Conservation (phyloP, 2,329 filamentous ascomycete species). For the Ceratocystis albifundus region DNA sequence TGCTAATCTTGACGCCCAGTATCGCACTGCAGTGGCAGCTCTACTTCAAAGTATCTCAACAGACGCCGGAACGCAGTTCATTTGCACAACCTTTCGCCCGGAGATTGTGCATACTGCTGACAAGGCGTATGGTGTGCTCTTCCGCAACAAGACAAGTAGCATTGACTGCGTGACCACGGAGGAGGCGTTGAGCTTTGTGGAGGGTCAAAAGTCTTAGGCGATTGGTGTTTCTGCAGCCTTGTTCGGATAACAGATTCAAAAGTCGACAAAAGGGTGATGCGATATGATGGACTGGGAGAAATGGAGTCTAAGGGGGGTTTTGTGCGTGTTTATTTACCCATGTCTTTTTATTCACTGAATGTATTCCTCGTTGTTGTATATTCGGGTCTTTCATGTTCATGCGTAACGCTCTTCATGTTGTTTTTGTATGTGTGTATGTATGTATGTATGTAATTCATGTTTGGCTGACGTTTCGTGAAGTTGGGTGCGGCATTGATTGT, state of each 20-base stretch:
- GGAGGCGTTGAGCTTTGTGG: conserved; percentile 85
- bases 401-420: too few relatives aligned
- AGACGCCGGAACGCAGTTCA: conserved; percentile 66
- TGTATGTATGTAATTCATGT: too few relatives aligned
- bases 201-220: conserved; percentile 50
- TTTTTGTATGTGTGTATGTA: too few relatives aligned
- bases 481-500: neutral
- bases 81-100: conserved; percentile 95
- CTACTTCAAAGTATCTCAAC: conserved; percentile 70
- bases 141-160: conserved; percentile 83
- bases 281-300: conserved; percentile 3
- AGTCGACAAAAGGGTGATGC: neutral
- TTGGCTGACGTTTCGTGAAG: too few relatives aligned
- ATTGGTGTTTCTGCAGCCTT: neutral
- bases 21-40: conserved; percentile 85
- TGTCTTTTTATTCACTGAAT: neutral
- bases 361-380: neutral
- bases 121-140: conserved; percentile 95
- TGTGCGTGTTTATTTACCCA: neutral
- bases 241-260: neutral
- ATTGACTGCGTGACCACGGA: conserved; percentile 84
- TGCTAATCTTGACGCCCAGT: conserved; percentile 94
- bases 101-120: conserved; percentile 93
- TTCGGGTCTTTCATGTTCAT: neutral
- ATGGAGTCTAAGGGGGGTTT: conserved; percentile 8